These are phyloP conservation scores for Anastatica hierochuntica DNA, from an alignment of 345 rosid genomes.

Conservation along the genomic window DNA sequence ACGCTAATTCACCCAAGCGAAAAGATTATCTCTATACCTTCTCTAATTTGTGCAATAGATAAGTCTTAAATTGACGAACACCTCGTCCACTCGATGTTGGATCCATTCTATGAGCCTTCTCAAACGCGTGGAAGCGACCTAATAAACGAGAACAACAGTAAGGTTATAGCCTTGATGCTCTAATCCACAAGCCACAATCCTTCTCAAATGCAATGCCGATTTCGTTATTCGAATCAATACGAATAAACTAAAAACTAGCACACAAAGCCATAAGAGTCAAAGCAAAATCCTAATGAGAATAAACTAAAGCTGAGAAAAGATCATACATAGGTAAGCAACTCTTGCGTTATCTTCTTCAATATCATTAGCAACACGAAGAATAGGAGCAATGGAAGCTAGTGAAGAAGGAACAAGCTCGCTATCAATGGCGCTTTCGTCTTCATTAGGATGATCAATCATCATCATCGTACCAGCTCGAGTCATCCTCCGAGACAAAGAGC, in stretches of 20 bases:
- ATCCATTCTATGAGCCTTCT: slow-evolving; percentile 72
- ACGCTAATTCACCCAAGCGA: background rate
- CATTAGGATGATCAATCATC: slow-evolving; percentile 38
- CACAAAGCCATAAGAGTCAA: background rate
- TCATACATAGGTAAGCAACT: slow-evolving; percentile 84
- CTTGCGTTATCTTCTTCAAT: slow-evolving; percentile 55
- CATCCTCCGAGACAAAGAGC: slow-evolving; percentile 38
- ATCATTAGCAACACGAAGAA: slow-evolving; percentile 94
- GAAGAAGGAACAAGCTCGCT: slow-evolving; percentile 95
- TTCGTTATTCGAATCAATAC: no score
- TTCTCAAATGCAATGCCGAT: background rate
- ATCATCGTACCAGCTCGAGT: slow-evolving; percentile 39
- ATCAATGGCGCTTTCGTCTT: slow-evolving; percentile 42
- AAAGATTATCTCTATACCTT: slow-evolving; percentile 34
- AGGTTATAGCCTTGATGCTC: background rate
- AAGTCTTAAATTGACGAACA: slow-evolving; percentile 90
- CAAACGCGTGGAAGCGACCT: slow-evolving; percentile 95
- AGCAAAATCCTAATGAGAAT: background rate
- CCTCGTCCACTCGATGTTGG: slow-evolving; percentile 66
- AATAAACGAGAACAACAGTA: background rate
- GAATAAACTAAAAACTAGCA: background rate
- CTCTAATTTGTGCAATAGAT: slow-evolving; percentile 69
- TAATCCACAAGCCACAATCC: background rate
- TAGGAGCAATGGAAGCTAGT: slow-evolving; percentile 47
- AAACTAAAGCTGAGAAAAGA: background rate